phyloP scores from a whole-genome alignment of 2,329 filamentous ascomycete species.

The Colletotrichum spinosum region DNA sequence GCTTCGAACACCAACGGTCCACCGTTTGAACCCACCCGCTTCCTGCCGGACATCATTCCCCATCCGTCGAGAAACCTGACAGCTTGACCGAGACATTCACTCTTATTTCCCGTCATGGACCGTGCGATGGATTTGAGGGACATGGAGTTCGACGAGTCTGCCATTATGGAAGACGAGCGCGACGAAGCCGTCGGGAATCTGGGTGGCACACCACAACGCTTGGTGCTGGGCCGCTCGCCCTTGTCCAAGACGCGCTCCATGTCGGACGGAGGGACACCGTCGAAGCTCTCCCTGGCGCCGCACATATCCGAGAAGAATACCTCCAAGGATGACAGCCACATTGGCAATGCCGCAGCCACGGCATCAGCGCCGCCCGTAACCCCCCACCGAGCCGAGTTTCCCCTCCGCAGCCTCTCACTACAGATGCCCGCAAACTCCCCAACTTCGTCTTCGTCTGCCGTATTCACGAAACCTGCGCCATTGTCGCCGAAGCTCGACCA shows the following conservation, averaged over 20 bases:
- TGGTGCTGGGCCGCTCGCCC: slow-evolving; percentile 49
- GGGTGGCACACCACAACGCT: slow-evolving; percentile 28
- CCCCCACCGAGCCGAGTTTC: slow-evolving; percentile 75
- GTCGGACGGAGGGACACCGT: slow-evolving; percentile 72
- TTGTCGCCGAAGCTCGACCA: slow-evolving; percentile 89
- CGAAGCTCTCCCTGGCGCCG: slow-evolving; percentile 69
- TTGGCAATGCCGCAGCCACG: slow-evolving; percentile 51
- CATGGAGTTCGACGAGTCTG: slow-evolving; percentile 46
- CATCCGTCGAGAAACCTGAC: slow-evolving; percentile 10
- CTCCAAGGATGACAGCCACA: slow-evolving; percentile 75
- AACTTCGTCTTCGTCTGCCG: slow-evolving; percentile 39
- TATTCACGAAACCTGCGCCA: slow-evolving; percentile 69
- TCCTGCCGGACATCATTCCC: slow-evolving; percentile 10
- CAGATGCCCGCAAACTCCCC: slow-evolving; percentile 71
- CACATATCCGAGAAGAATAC: slow-evolving; percentile 65
- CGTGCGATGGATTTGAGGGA: slow-evolving; percentile 36
- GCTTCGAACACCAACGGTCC: slow-evolving; percentile 24
- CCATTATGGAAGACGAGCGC: slow-evolving; percentile 46
- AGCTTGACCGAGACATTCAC: slow-evolving; percentile 7
- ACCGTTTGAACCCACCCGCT: slow-evolving; percentile 17
- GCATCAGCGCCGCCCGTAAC: slow-evolving; percentile 67
- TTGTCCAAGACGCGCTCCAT: slow-evolving; percentile 70
- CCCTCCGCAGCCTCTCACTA: slow-evolving; percentile 73
- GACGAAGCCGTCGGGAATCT: slow-evolving; percentile 30
- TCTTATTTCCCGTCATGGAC: slow-evolving; percentile 21